phyloP scores from a whole-genome alignment of 2,329 filamentous ascomycete genomes.

The Dactylonectria estremocensis region DNA sequence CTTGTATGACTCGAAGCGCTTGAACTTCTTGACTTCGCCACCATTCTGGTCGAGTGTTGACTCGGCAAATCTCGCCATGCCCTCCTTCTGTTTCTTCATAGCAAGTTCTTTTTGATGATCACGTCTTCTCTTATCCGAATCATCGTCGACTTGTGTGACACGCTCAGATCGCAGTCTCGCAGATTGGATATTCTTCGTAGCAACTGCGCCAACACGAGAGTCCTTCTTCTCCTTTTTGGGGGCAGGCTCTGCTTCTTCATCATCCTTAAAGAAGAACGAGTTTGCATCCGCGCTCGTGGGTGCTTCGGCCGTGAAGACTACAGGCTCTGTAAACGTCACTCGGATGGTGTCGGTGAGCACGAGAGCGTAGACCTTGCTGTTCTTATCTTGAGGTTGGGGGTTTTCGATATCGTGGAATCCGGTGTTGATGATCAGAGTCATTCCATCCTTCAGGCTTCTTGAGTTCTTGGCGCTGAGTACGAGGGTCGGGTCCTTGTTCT shows the following conservation, averaged over 20 bases:
- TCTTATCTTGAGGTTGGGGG: slow-evolving; percentile 88
- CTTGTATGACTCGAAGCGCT: slow-evolving; percentile 99
- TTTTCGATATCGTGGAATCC: slow-evolving; percentile 94
- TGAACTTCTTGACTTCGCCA: slow-evolving; percentile 97
- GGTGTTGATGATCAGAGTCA: slow-evolving; percentile 94
- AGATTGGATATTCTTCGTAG: slow-evolving; percentile 95
- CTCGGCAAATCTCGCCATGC: slow-evolving; percentile 87
- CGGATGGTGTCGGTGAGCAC: slow-evolving; percentile 94
- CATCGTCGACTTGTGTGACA: slow-evolving; percentile 89
- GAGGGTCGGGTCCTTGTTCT: slow-evolving; percentile 87
- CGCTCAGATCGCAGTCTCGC: slow-evolving; percentile 93
- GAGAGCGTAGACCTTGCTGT: slow-evolving; percentile 89
- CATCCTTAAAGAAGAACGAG: slow-evolving; percentile 99
- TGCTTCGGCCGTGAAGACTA: slow-evolving; percentile 94
- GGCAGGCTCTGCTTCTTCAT: slow-evolving; percentile 87
- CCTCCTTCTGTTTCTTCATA: slow-evolving; percentile 90
- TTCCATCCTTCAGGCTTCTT: slow-evolving; percentile 90
- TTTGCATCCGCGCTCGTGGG: slow-evolving; percentile 93
- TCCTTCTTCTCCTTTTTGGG: slow-evolving; percentile 95
- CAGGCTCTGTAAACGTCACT: slow-evolving; percentile 82
- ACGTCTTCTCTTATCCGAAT: slow-evolving; percentile 87
- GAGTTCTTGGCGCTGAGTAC: slow-evolving; percentile 89
- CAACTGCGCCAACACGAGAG: slow-evolving; percentile 85
- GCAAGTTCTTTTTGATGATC: slow-evolving; percentile 94
- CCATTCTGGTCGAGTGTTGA: slow-evolving; percentile 89